Evolutionary conservation across 1,284 basidiomycete genomes (phyloP), one percentile per base, ranked within the genome.

Genomic region (Blastosporella zonata): DNA sequence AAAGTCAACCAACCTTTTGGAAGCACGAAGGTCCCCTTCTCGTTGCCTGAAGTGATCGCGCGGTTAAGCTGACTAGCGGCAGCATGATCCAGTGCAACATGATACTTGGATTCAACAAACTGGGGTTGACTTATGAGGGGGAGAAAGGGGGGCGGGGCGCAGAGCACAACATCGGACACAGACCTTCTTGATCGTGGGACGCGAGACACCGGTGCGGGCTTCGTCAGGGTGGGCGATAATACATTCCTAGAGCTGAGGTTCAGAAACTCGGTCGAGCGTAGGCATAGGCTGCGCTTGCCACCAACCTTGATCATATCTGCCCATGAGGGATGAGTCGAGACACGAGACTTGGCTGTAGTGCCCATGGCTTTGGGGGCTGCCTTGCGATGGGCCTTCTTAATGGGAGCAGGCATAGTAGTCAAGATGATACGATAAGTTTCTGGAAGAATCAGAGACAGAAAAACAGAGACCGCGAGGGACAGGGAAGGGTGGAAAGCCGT

Each of bases 171-270:
- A 39, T 34, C 43, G 46, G 42, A 57, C 47, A 70, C 77, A 61
- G 60, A 85, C 72, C 82, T 88, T 89, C 79, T 90, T 90, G 73
- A 90, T 84, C 51, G 74, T 79, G 20, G 84, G 82, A 56, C 87
- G 79, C 55, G 85, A 87, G 59, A 88, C 82, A 66, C 86, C 87
- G 47, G 65, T 59, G 47, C 85, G 80, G 49, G 81, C 76, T 38
- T 84, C 84, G 47, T 80, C 79, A 46, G 82, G 81, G 67, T 86
- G 75, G 39, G 77, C 77, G 54, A 72, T 67, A 69, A 89, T 82
- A 62, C 81, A 82, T 70, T 87, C 83, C 75, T 77, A 58, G 18
- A 47, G 31, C 49, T 41, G 40, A 53, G 36, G 54, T 52, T 55
- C 28, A 46, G 49, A 22, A 49, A n/a, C 50, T 46, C 33, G 20